Conservation (phyloP, 176 grass and related monocot species). For the Aegilops tauschii region DNA sequence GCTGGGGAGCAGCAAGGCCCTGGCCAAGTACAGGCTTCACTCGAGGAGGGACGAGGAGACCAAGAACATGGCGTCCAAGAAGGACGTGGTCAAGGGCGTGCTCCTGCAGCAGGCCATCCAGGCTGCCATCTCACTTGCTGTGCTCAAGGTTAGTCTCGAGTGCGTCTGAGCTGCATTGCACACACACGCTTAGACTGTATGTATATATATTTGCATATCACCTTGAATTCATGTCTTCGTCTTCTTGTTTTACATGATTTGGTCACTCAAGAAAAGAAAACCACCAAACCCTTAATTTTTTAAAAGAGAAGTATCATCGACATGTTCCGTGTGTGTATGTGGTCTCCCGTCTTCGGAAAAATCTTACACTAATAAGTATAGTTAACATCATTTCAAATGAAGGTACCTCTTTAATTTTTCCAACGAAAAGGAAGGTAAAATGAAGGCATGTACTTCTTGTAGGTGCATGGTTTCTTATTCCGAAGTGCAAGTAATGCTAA, state of each 20-base stretch:
- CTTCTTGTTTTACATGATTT: neutral
- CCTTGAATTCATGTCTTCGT: neutral
- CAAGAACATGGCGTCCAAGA: slow-evolving; percentile 70
- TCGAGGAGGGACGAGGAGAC: slow-evolving; percentile 59
- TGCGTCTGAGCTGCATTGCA: neutral
- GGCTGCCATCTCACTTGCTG: slow-evolving; percentile 37
- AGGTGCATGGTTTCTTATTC: neutral
- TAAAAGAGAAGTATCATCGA: neutral
- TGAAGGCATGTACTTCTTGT: neutral
- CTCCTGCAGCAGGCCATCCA: slow-evolving; percentile 83
- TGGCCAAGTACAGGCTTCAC: slow-evolving; percentile 72
- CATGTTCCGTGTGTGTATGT: no score
- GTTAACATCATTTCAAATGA: neutral
- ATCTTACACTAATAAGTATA: no score
- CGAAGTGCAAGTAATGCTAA: no score
- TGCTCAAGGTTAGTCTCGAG: slow-evolving; percentile 44
- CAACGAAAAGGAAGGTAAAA: neutral
- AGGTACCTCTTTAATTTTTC: neutral
- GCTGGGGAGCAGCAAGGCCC: slow-evolving; percentile 21
- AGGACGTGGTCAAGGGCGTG: slow-evolving; percentile 54
- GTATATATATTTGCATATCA: neutral
- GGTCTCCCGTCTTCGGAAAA: neutral
- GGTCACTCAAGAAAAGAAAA: neutral
- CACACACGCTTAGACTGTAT: neutral
- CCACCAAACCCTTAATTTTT: neutral